Conservation (phyloP, 2,329 filamentous ascomycete species). For the Aspergillus brasiliensis region DNA sequence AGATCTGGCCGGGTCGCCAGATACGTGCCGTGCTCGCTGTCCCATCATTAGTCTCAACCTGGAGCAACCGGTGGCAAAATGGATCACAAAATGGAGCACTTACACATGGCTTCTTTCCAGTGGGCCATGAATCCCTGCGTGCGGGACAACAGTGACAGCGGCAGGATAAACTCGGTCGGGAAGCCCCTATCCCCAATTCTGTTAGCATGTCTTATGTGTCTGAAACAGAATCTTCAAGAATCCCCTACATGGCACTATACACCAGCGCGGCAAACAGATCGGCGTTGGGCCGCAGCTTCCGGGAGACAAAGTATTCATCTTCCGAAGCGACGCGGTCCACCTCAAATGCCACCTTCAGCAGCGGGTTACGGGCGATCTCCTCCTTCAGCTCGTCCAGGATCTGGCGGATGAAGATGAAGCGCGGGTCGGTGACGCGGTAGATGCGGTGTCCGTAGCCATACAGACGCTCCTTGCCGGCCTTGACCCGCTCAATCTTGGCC, state of each 20-base stretch:
- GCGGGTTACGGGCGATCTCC: slow-evolving; percentile 29
- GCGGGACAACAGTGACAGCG: slow-evolving; percentile 1
- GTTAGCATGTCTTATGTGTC: not conserved
- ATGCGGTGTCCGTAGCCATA: slow-evolving; percentile 56
- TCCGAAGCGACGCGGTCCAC: slow-evolving; percentile 40
- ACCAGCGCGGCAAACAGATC: slow-evolving; percentile 44
- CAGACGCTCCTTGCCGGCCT: slow-evolving; percentile 54
- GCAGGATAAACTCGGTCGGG: slow-evolving; percentile 9
- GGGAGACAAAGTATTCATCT: slow-evolving; percentile 41
- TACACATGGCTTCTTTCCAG: slow-evolving; percentile 25
- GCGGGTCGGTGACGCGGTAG: slow-evolving; percentile 57
- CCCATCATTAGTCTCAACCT: not conserved
- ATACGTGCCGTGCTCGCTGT: not conserved
- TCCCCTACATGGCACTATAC: slow-evolving; percentile 38
- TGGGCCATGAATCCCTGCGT: slow-evolving; percentile 14
- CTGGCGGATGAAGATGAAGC: slow-evolving; percentile 52
- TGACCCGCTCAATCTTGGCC: slow-evolving; percentile 53
- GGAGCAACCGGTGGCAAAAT: not conserved
- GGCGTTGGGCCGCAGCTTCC: slow-evolving; percentile 43
- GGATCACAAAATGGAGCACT: slow-evolving; percentile 22
- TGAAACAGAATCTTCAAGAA: no score
- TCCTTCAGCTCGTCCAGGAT: slow-evolving; percentile 27
- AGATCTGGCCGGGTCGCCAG: slow-evolving; percentile 2
- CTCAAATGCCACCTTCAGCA: slow-evolving; percentile 42
- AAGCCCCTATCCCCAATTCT: slow-evolving; percentile 4